Evolutionary conservation across 345 rosid species (phyloP), one percentile per base, ranked within the genome.

Genomic region (Barbarea vulgaris): DNA sequence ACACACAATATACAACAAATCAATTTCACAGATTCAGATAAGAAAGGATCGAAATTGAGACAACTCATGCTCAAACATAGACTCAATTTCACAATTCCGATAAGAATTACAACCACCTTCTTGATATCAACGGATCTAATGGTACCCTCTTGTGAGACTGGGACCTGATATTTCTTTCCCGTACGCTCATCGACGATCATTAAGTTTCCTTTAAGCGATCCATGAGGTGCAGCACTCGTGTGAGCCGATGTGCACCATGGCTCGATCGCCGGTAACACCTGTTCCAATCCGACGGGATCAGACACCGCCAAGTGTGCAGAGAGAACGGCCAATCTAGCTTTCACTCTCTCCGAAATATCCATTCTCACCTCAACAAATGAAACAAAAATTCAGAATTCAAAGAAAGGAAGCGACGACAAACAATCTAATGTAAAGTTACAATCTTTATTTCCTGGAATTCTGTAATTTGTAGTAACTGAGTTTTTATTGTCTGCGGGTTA

Each of bases 151-250:
- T 83, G 74, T 31, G 97, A 81, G 15, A 90, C 84, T 17, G 79
- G 82, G 14, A 93, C 55, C 73, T 82, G 87, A 79, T 95, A 88
- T 61, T 70, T 87, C 70, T 87, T 85, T 1, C 94, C 93, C 6
- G 89, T 89, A 31, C 94, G 84, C 36, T 95, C 98, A 80, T 95
- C 98, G 36, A 90, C 71, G 70, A 95, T 71, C 61, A 86, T 81
- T 70, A 95, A 78, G 6, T 68, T 62, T 22, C 96, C 96, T 39
- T 80, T 82, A 33, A 89, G 86, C 39, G 86, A 83, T 3, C 84
- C 82, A 5, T 87, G 85, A 3, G 88, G 87, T 34, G 79, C 39
- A 30, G 78, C 83, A 22, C 15, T 60, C 27, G 34, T 64, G 57
- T 78, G 83, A 34, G 93, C 84, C 12, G 86, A 90, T 54, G 83